Evolutionary conservation across 192 early-diverging fungal genomes (phyloP).

Genomic region (Polychytrium aggregatum): DNA sequence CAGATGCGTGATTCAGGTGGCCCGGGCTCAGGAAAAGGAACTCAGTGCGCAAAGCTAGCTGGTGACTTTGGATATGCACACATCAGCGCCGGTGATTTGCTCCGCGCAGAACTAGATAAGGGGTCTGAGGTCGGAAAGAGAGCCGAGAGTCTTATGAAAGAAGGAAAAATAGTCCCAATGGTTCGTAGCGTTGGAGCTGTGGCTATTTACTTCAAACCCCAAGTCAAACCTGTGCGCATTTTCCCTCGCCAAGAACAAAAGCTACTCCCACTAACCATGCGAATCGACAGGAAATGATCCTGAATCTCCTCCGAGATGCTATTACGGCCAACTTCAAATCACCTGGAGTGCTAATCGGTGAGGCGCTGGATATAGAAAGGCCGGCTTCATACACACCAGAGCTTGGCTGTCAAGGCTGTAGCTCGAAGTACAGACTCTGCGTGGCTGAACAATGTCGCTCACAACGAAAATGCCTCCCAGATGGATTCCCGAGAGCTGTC

Average conservation of each 20-base stretch:
- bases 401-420: no score
- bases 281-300: slow-evolving; percentile 9
- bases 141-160: slow-evolving; percentile 34
- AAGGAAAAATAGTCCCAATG: slow-evolving; percentile 52
- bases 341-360: no score
- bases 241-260: neutral
- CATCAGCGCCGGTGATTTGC: slow-evolving; percentile 48
- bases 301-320: neutral
- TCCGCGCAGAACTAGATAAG: slow-evolving; percentile 39
- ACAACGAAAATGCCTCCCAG: no score
- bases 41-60: slow-evolving; percentile 39
- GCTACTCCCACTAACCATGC: neutral
- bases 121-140: slow-evolving; percentile 26
- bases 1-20: no score
- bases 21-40: no score
- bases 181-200: slow-evolving; percentile 7
- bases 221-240: neutral
- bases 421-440: no score
- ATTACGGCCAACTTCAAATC: no score
- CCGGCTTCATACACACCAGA: no score
- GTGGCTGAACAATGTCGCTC: no score
- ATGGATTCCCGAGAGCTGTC: no score
- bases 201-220: no score
- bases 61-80: slow-evolving; percentile 32
- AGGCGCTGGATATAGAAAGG: no score